Percentiles rank a stretch among this genome's conserved stretches.
These are phyloP conservation scores for Arachnomyces sp. DNA, from an alignment of 2,329 filamentous ascomycete genomes.

Conservation along the genomic window DNA sequence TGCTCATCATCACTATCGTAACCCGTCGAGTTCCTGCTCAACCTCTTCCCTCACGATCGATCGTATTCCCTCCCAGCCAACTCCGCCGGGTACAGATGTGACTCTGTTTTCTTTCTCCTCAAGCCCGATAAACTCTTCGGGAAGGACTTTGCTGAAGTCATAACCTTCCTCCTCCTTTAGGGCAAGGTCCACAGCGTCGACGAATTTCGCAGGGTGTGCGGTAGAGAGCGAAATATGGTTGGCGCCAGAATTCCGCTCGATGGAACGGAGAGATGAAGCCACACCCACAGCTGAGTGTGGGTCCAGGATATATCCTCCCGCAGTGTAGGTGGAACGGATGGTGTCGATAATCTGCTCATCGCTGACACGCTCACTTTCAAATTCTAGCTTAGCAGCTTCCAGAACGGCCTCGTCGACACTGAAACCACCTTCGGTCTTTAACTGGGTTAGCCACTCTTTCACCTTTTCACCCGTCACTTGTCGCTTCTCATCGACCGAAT, in stretches of 20 bases:
- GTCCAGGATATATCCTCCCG: slow-evolving; percentile 71
- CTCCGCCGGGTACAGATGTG: slow-evolving; percentile 53
- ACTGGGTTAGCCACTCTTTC: slow-evolving; percentile 63
- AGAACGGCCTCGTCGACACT: slow-evolving; percentile 68
- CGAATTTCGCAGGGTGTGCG: slow-evolving; percentile 93
- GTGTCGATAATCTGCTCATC: slow-evolving; percentile 60
- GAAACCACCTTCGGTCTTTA: slow-evolving; percentile 78
- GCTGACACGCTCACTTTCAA: slow-evolving; percentile 67
- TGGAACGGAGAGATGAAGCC: slow-evolving; percentile 63
- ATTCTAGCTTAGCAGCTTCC: slow-evolving; percentile 60
- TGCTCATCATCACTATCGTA: too few species aligned
- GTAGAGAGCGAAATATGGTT: slow-evolving; percentile 81
- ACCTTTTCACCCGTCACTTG: slow-evolving; percentile 63
- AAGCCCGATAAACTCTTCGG: slow-evolving; percentile 71
- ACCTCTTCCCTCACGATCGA: slow-evolving; percentile 69
- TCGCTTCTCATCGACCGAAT: slow-evolving; percentile 37
- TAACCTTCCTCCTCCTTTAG: slow-evolving; percentile 64
- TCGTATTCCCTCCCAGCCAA: slow-evolving; percentile 65
- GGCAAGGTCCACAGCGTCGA: slow-evolving; percentile 71
- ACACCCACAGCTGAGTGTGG: slow-evolving; percentile 88
- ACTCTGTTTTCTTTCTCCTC: slow-evolving; percentile 68
- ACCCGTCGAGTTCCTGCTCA: too few species aligned
- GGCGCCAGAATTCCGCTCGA: slow-evolving; percentile 43
- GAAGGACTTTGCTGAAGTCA: slow-evolving; percentile 69
- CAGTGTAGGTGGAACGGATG: slow-evolving; percentile 50